Conservation (phyloP, 2,329 filamentous ascomycete genomes). For the Purpureocillium lavendulum region DNA sequence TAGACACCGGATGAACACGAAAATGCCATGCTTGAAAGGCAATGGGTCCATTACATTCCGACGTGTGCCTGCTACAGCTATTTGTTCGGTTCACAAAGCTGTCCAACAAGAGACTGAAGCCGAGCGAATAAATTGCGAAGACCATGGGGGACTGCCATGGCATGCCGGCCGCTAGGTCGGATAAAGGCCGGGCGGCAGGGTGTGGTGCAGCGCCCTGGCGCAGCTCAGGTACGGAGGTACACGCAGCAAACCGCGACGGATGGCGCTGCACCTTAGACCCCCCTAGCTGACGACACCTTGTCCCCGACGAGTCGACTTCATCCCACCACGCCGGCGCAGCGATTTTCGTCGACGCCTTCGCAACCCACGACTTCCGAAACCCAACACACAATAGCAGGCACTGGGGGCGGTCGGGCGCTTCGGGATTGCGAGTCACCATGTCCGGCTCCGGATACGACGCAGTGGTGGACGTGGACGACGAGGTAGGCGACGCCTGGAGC, state of each 20-base stretch:
- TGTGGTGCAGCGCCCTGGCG: not conserved
- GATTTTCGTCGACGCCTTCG: not conserved
- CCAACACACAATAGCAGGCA: no score
- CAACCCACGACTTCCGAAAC: not conserved
- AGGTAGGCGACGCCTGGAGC: constrained; percentile 45
- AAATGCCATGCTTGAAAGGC: no score
- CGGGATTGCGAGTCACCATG: constrained; percentile 39
- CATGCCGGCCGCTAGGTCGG: constrained; percentile 3
- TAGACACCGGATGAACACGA: no score
- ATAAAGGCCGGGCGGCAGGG: constrained; percentile 4
- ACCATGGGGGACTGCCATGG: no score
- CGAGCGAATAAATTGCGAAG: no score
- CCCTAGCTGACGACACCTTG: constrained; percentile 17
- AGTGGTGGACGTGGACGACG: constrained; percentile 93
- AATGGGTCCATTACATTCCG: no score
- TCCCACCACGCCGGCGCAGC: not conserved
- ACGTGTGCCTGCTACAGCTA: no score
- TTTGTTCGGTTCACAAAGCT: no score
- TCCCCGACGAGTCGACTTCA: constrained; percentile 11
- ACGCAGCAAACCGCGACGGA: no score
- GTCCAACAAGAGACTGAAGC: no score
- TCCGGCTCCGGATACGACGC: constrained; percentile 90
- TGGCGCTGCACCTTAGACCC: not conserved
- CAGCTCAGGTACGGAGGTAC: no score
- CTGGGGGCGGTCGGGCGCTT: no score